Evolutionary conservation across 2,329 filamentous ascomycete genomes (phyloP), one percentile per base, ranked within the genome.

Genomic region (Botrytis medusae): DNA sequence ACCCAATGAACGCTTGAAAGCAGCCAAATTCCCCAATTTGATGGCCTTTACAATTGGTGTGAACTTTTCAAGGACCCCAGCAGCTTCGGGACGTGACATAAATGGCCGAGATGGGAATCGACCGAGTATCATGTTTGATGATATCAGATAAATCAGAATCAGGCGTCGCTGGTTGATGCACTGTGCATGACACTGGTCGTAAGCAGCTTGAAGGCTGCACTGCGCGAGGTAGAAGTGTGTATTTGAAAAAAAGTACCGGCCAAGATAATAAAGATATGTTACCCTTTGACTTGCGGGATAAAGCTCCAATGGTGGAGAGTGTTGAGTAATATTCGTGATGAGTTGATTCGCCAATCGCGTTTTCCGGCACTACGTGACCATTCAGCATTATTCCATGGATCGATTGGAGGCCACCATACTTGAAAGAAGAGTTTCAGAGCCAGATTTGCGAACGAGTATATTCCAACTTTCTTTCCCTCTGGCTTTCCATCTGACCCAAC

Each of bases 261-360:
- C 95, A 9, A 98, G 90, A 81, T 97, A 97, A 84, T 97, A 98
- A 22, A 98, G 90, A 78, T 95, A 98, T 5, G 94, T 97, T 69
- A 97, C 94, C 67, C 94, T 90, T 81, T 98, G 93, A 9, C 92
- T 88, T 34, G 93, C 93, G 3, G 95, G 94, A 79, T 97, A 98
- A 69, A 93, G 88, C 1, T 88, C 87, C 20, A 98, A 84, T 0
- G 94, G 93, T 1, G 94, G 94, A 0, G 93, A 95, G 76, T 93
- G 92, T 73, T 92, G 91, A 68, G 90, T 91, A 76, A 98, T 95
- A 80, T 96, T 97, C 77, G 91, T 91, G 80, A 98, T 96, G 79
- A 98, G 93, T 81, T 95, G 94, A 76, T 93, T 92, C 25, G 93
- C 94, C 72, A 94, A 91, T 75, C 93, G 89, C 4, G 93, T 93